Conservation (phyloP, 116 monocot species). For the Trichopus zeylanicus region DNA sequence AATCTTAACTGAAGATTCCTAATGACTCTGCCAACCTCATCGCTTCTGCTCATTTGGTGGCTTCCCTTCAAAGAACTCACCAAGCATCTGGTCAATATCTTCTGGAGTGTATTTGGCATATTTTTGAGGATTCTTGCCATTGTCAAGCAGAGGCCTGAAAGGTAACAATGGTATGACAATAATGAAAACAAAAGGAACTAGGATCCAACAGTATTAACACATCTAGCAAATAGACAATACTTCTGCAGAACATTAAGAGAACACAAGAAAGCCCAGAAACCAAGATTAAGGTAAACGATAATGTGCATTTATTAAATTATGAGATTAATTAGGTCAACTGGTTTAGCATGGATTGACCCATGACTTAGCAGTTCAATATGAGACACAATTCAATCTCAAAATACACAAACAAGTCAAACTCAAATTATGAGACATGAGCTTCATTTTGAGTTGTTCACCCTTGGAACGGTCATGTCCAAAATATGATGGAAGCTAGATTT, state of each 20-base stretch:
- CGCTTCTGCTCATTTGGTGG: slow-evolving; percentile 38
- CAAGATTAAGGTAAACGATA: too few species aligned
- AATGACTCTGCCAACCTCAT: slow-evolving; percentile 4
- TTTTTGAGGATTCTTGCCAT: slow-evolving; percentile 58
- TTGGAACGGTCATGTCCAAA: not conserved
- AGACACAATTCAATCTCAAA: too few species aligned
- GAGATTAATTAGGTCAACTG: too few species aligned
- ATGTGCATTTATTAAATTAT: too few species aligned
- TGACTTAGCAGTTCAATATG: too few species aligned
- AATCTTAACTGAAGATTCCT: not conserved
- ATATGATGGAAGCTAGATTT: not conserved
- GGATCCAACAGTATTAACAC: not conserved
- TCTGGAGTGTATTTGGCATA: slow-evolving; percentile 54
- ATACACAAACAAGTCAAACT: too few species aligned
- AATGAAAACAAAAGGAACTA: not conserved
- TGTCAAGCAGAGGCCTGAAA: slow-evolving; percentile 48
- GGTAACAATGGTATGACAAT: not conserved
- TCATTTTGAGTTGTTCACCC: not conserved
- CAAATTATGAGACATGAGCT: too few species aligned
- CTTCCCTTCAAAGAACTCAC: slow-evolving; percentile 59
- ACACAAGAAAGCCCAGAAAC: not conserved
- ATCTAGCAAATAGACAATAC: not conserved
- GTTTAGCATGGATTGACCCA: too few species aligned
- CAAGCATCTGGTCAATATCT: slow-evolving; percentile 50
- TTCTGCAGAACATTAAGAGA: not conserved